Base-by-base conservation (phyloP, 345 rosid genomes). In the Anacardium occidentale region DNA sequence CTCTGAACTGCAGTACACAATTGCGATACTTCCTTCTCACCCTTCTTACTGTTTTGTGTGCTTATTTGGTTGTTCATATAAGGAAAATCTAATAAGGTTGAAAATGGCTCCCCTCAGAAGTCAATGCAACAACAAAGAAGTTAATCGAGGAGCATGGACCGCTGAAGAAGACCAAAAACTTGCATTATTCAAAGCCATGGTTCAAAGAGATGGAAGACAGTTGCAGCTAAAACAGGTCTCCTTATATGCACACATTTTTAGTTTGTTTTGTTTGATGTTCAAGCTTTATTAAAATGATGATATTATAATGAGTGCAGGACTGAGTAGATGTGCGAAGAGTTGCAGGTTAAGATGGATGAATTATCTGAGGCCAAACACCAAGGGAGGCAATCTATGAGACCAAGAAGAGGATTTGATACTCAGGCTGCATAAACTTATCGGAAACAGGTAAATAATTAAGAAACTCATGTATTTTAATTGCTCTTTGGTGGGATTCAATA, bases 311-410 rank as follows among this genome's bases (percentile, higher is more conserved):
- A 40, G 40, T 80, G 72, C 68, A 83, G 87, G 83, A 44, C 76
- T 85, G 4, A 68, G 75, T 37, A 78, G 85, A 75, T 81, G 88
- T 68, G 88, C 85, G 10, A 87, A 87, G 80, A 87, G 88, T 47
- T 87, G 90, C 80, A 77, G 90, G 32, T 66, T 84, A 48, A 84
- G 90, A 75, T 86, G 90, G 88, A 75, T 86, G 82, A 84, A 86
- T 81, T 84, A 86, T 76, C 84, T 84, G 12, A 82, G 90, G 77
- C 88, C 90, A n/a, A 79, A 86, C 40, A 84, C 82, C 65, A 86
- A 86, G 72, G 84, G 86, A 75, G 90, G 86, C 67, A 76, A 80
- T 65, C 85, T 85, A 53, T 83, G 87, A 48, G 84, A 85, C 66
- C 87, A 80, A 78, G 88, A 85, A 81, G 87, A 87, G 72, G 88